A percentile compares a stretch with the other conserved stretches of the same genome.
Conservation (phyloP, 192 early-diverging fungal genomes). For the Backusella sp. region DNA sequence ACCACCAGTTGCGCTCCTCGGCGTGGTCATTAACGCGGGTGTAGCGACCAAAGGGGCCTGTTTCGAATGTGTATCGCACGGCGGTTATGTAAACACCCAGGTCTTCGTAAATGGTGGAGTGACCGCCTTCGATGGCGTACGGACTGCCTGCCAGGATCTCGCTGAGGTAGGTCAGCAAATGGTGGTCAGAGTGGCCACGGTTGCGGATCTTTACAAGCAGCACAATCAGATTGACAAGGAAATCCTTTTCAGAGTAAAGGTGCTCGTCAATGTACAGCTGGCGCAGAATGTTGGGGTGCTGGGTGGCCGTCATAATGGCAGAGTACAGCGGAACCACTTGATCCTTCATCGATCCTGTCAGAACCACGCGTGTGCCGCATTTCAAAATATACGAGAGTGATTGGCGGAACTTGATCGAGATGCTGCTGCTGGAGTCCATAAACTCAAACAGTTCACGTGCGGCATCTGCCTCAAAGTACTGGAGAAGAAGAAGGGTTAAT, state of each 20-base stretch:
- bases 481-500: not conserved
- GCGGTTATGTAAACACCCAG: constrained; percentile 76
- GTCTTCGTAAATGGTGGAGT: constrained; percentile 93
- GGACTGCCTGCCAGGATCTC: constrained; percentile 85
- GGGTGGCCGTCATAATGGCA: constrained; percentile 60
- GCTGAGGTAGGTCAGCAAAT: constrained; percentile 79
- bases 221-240: constrained; percentile 85
- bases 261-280: constrained; percentile 88
- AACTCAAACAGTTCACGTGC: constrained; percentile 95
- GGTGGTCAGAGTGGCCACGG: constrained; percentile 85
- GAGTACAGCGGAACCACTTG: constrained; percentile 95
- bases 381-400: constrained; percentile 66
- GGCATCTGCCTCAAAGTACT: constrained; percentile 85
- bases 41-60: constrained; percentile 34
- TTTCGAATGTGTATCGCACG: constrained; percentile 47
- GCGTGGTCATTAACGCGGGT: no score
- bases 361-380: constrained; percentile 67
- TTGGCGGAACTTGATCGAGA: constrained; percentile 69
- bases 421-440: constrained; percentile 71
- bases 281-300: constrained; percentile 82
- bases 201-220: constrained; percentile 89
- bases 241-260: constrained; percentile 80
- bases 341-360: constrained; percentile 89
- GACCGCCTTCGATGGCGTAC: constrained; percentile 85
- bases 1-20: not conserved